A percentile compares a stretch with the other conserved stretches of the same genome.
phyloP scores from a whole-genome alignment of 2,329 filamentous ascomycete genomes.

The Ophiostoma ips region DNA sequence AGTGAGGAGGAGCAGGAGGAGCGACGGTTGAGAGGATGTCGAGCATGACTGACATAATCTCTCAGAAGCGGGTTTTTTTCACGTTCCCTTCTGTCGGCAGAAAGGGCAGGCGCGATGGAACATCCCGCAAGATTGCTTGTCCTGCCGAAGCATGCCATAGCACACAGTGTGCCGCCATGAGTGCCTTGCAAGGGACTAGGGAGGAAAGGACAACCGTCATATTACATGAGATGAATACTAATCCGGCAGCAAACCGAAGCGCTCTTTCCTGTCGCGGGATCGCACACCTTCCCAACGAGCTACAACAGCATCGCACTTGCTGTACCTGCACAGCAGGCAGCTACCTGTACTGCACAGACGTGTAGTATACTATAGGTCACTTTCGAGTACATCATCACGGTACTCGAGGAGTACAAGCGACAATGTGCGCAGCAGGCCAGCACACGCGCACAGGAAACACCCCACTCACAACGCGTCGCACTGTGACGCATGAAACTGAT shows the following conservation, averaged over 20 bases:
- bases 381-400: too few relatives aligned
- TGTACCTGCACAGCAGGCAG: too few relatives aligned
- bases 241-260: neutral
- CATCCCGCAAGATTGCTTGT: constrained; percentile 7
- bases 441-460: too few relatives aligned
- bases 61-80: neutral
- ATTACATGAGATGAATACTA: neutral
- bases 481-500: constrained; percentile 6
- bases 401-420: too few relatives aligned
- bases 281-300: neutral
- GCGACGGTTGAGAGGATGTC: neutral
- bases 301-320: neutral
- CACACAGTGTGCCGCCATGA: constrained; percentile 1
- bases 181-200: constrained; percentile 4
- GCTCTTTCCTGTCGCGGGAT: neutral
- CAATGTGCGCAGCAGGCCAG: too few relatives aligned
- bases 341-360: too few relatives aligned
- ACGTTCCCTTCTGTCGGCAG: constrained; percentile 5
- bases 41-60: neutral
- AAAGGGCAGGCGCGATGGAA: constrained; percentile 9
- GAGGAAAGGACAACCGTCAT: neutral
- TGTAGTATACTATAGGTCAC: too few relatives aligned
- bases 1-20: too few relatives aligned
- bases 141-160: constrained; percentile 6
- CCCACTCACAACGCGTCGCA: constrained; percentile 5